Evolutionary conservation across 2,329 filamentous ascomycete genomes (phyloP).

Genomic region (Ceratocystiopsis brevicomis): DNA sequence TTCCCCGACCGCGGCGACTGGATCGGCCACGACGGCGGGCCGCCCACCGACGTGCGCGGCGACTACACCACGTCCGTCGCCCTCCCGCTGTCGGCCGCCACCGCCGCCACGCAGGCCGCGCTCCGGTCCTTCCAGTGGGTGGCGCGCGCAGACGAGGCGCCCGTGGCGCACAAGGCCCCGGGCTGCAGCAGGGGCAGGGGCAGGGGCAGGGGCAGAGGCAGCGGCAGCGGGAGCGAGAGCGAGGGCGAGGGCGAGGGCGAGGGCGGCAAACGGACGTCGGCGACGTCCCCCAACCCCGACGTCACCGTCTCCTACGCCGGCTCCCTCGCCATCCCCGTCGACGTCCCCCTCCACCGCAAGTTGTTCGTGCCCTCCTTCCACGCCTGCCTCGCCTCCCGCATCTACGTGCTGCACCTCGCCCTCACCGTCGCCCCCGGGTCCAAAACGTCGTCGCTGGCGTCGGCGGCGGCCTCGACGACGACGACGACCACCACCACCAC

Average conservation of each 20-base stretch:
- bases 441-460: slow-evolving; percentile 18
- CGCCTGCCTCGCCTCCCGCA: slow-evolving; percentile 35
- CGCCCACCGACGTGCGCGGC: slow-evolving; percentile 21
- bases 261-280: too few species aligned
- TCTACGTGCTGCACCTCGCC: slow-evolving; percentile 31
- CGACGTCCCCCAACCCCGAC: too few species aligned
- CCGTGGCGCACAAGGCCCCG: slow-evolving; percentile 8
- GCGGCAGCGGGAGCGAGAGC: too few species aligned
- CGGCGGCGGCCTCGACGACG: background rate
- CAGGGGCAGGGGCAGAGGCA: too few species aligned
- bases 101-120: slow-evolving; percentile 13
- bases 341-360: slow-evolving; percentile 26
- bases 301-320: slow-evolving; percentile 21
- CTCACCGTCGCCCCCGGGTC: slow-evolving; percentile 20
- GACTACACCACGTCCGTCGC: slow-evolving; percentile 27
- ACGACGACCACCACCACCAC: background rate
- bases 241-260: too few species aligned
- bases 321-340: slow-evolving; percentile 27
- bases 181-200: background rate
- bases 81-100: slow-evolving; percentile 13
- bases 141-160: slow-evolving; percentile 9
- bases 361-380: slow-evolving; percentile 38
- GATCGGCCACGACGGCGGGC: slow-evolving; percentile 14
- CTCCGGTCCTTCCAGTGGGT: slow-evolving; percentile 22
- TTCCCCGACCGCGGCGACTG: slow-evolving; percentile 33